Evolutionary conservation across 2,329 filamentous ascomycete species (phyloP), one percentile per base, ranked within the genome.

Genomic region (Fusarium buxicola): DNA sequence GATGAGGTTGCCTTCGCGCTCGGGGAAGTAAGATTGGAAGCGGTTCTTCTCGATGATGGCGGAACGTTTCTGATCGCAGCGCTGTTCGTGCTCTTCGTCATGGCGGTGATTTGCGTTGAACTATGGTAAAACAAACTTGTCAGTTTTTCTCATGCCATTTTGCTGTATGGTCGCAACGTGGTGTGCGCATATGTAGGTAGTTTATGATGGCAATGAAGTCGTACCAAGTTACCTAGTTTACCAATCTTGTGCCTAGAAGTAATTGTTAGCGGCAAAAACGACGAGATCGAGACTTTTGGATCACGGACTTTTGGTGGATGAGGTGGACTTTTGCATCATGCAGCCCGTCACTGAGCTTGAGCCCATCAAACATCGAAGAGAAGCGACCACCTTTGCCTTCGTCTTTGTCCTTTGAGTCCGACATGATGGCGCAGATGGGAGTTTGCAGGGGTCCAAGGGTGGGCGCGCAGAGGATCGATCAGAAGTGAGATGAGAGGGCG

Each of bases 61-160:
- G 16, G 83, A 85, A 56, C 95, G 86, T 79, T 97, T 97, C 11
- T 84, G 85, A 74, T 98, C 94, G 38, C 92, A 94, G 9, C 77
- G 82, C 75, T 94, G 83, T 75, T 98, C 95, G 74, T 98, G 94
- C 66, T 90, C 90, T 76, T 98, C 94, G 73, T 97, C 94, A 74
- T 97, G 94, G 51, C 94, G 90, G 75, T 98, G 94, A 63, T 96
- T 92, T 21, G 85, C 82, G 72, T 97, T 98, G 78, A 97, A 85
- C 84, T 86, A 47, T 6, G 52, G 15, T 15, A 15, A 8, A 40
- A 31, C 43, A 38, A 61, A 39, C 11, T 31, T 31, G 40, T 38
- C 28, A 43, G 30, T 13, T 39, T 31, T 45, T 21, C 2, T 25
- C 28, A 12, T 30, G 16, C 28, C 13, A 31, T 12, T 25, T 15